These are phyloP conservation scores for Cymbopogon citratus DNA, from an alignment of 176 grass and related monocot genomes.

Conservation along the genomic window DNA sequence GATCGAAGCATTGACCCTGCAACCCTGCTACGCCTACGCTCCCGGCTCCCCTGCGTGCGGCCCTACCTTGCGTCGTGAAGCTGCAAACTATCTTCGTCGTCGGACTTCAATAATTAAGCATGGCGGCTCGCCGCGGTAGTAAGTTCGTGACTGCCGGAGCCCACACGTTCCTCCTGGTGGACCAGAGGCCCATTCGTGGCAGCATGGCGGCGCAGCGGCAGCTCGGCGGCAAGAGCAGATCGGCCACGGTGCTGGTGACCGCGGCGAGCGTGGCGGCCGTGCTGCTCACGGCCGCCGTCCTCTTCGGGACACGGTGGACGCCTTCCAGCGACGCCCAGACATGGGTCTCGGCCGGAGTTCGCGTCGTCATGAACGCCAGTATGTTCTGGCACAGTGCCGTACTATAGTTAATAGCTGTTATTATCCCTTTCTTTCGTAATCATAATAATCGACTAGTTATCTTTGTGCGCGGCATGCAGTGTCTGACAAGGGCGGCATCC, in stretches of 20 bases:
- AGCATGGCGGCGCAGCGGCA: not conserved
- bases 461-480: not conserved
- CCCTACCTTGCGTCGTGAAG: not conserved
- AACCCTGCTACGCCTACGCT: not conserved
- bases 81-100: not conserved
- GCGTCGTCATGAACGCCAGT: conserved; percentile 9
- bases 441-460: not conserved
- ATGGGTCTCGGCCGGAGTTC: conserved; percentile 2
- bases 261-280: not conserved
- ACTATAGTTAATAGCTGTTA: no score
- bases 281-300: conserved; percentile 12
- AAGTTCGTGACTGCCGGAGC: not conserved
- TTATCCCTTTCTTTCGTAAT: not conserved
- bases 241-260: not conserved
- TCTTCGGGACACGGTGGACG: conserved; percentile 26
- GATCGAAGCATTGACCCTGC: conserved; percentile 29
- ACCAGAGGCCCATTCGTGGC: not conserved
- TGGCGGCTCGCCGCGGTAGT: not conserved
- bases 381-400: not conserved
- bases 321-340: not conserved
- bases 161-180: not conserved
- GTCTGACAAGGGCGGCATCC: not conserved
- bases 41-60: not conserved
- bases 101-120: not conserved
- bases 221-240: not conserved